These are phyloP conservation scores for Pythium utonaiense DNA, from an alignment of 352 stramenopile genomes.

Conservation along the genomic window DNA sequence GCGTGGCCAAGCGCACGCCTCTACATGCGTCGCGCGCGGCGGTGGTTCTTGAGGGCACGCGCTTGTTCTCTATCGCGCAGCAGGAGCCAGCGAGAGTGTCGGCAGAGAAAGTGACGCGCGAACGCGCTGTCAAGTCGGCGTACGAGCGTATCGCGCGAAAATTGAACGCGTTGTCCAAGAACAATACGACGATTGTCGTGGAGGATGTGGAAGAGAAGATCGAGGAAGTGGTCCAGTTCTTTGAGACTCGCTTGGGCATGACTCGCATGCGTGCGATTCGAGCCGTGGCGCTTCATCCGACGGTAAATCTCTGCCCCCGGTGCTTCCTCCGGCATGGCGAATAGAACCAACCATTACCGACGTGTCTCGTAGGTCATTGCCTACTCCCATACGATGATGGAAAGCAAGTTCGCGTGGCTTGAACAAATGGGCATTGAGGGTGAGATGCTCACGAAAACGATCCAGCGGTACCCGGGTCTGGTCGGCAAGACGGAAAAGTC, in stretches of 20 bases:
- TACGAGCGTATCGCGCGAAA: conserved; percentile 8
- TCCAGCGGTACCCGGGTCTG: conserved; percentile 11
- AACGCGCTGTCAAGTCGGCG: neutral
- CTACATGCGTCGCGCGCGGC: neutral
- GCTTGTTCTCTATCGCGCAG: neutral
- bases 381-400: conserved; percentile 1
- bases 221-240: neutral
- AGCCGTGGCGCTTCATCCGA: conserved; percentile 11
- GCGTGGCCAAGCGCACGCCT: neutral
- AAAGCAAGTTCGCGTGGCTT: conserved; percentile 16
- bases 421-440: neutral
- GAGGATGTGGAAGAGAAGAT: conserved; percentile 3
- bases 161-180: neutral
- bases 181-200: neutral
- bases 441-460: neutral
- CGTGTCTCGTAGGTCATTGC: neutral
- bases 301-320: too few relatives aligned
- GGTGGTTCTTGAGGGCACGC: neutral
- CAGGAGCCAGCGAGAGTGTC: neutral
- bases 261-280: neutral
- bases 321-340: too few relatives aligned
- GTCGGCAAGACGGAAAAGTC: conserved; percentile 10
- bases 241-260: conserved; percentile 3
- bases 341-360: neutral
- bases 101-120: neutral